phyloP scores from a whole-genome alignment of 169 alveolate genomes.

The Theileria annulata region DNA sequence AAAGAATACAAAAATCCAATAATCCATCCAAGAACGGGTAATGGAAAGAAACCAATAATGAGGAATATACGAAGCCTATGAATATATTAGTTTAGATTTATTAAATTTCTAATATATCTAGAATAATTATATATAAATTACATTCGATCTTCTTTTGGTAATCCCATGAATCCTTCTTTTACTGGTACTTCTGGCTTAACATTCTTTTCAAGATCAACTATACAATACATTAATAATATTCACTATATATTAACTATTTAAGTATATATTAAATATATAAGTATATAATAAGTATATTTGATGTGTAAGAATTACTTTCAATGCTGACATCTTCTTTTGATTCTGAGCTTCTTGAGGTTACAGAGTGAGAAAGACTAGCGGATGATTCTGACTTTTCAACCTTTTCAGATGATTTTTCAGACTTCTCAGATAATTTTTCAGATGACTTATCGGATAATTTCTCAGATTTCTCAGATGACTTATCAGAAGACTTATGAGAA shows the following conservation, averaged over 20 bases:
- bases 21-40: constrained; percentile 58
- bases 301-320: too few species aligned
- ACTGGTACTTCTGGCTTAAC: not conserved
- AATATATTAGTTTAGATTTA: not conserved
- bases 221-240: too few species aligned
- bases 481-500: too few species aligned
- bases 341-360: too few species aligned
- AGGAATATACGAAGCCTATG: constrained; percentile 55
- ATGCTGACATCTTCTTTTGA: constrained; percentile 1
- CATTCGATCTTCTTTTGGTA: constrained; percentile 5
- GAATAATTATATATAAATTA: not conserved
- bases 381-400: not conserved
- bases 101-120: not conserved
- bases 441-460: too few species aligned
- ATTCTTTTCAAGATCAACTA: too few species aligned
- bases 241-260: too few species aligned
- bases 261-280: too few species aligned
- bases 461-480: too few species aligned
- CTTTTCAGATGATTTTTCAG: not conserved
- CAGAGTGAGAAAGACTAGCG: too few species aligned
- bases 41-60: constrained; percentile 52
- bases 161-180: not conserved
- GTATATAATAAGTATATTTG: too few species aligned
- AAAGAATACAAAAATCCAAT: constrained; percentile 20
- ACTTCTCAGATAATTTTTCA: not conserved